Base-by-base conservation (phyloP, 129 eudicot genomes). In the Oenanthe sinensis region DNA sequence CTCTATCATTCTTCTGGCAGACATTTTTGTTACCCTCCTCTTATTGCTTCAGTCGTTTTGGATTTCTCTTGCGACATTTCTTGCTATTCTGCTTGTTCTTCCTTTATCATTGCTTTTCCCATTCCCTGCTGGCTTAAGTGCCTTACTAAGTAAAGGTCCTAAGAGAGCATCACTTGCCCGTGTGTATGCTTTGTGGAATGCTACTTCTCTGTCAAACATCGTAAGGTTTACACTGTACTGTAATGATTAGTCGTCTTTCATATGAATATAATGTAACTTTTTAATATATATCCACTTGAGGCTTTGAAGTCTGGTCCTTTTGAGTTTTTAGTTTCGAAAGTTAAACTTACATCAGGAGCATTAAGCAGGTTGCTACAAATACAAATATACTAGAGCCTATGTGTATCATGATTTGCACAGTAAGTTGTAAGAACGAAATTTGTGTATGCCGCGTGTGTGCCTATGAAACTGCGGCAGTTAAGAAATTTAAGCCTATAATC, bases 81-180 rank as follows among this genome's bases (percentile, higher is more conserved):
- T 94, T 65, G 93, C 92, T 37, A 91, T 94, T 82, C 81, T 94
- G 81, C 97, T 94, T 33, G 80, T 94, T 84, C 97, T 94, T 78
- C 98, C 98, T 77, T 74, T 94, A 24, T 94, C 98, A 3, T 71
- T 91, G 87, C 92, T 94, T 74, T 91, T 93, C 48, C 97, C 97
- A 12, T 91, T 91, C 60, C 98, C 93, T 4, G 98, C 98, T 22
- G 98, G 98, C 80, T 86, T 94, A 85, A 94, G 91, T 82, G 97
- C 98, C 17, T 83, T 94, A 19, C 88, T 94, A 83, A 91, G 96
- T 80, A 89, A 80, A 87, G 97, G 98, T 58, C 91, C 91, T 71
- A 87, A 85, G 82, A 88, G 90, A 86, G 90, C 97, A 74, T 87
- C 97, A 58, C 98, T 94, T 85, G 89, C 96, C 69, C 97, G 98